Evolutionary conservation across 495 filamentous ascomycete genomes (phyloP), one percentile per base, ranked within the genome.

Genomic region (Penicillium pancosmium): DNA sequence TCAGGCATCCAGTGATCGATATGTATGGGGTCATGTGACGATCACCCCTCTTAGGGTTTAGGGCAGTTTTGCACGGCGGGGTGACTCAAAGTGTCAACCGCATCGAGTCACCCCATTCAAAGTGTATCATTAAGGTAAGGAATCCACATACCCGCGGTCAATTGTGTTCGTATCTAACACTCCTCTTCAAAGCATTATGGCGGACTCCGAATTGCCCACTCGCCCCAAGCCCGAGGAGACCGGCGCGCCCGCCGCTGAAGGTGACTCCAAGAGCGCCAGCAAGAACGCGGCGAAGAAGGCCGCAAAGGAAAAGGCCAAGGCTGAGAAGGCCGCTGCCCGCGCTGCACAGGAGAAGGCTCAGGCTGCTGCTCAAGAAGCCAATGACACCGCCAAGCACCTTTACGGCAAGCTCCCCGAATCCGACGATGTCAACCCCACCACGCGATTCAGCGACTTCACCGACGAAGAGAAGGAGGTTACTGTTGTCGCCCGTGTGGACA

Each of bases 401-500:
- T 91, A 91, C 66, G 88, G 89, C 56, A 69, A 63, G 38, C 63
- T 78, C 46, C 78, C 78, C 50, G 73, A 75, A 38, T 63, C 64
- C 40, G 75, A 75, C 66, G 73, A 77, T 50, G 65, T 72, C 36
- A 62, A 70, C 40, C 63, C 74, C 25, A 54, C 67, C 13, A 73
- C 66, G 34, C 64, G 68, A 50, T 77, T 82, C 69, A 63, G 65
- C 51, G 63, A 80, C 23, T 75, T 92, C 7, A 74, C 77, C 53
- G 78, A 83, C 16, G 78, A 80, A 23, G 89, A 90, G 60, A 87
- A 93, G 77, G 86, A 87, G 57, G 80, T 97, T 43, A 82, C 85
- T 21, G 84, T 98, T 57, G 84, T 93, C 18, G 93, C 89, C 6
- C 89, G 91, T 74, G 79, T 97, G 25, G 91, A 97, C 71, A 96